Conservation (phyloP, 352 stramenopile genomes). For the Phytopythium mirpurense region DNA sequence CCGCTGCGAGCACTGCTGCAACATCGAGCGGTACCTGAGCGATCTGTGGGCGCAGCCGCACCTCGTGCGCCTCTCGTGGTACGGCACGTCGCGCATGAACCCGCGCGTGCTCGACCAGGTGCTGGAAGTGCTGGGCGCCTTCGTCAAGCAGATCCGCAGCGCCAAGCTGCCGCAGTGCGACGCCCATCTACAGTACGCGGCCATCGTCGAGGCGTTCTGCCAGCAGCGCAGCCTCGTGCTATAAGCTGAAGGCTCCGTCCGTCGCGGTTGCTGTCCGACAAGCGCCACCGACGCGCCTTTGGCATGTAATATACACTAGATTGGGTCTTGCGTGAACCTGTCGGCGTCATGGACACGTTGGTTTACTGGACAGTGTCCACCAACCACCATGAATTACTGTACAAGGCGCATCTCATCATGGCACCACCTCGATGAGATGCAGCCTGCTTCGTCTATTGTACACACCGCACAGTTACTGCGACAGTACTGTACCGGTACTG, state of each 20-base stretch:
- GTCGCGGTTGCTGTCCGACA: too few relatives aligned
- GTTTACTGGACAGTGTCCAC: too few relatives aligned
- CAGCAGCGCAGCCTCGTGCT: not conserved
- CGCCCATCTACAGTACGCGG: slow-evolving; percentile 1
- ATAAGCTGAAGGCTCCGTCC: not conserved
- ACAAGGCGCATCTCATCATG: slow-evolving; percentile 5
- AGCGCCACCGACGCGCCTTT: too few relatives aligned
- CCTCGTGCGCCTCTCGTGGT: slow-evolving; percentile 6
- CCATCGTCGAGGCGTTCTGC: not conserved
- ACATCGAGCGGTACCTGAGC: slow-evolving; percentile 1
- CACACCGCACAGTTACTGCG: too few relatives aligned
- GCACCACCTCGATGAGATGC: not conserved
- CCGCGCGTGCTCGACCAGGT: slow-evolving; percentile 4
- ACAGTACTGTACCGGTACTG: too few relatives aligned
- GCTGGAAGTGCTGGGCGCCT: not conserved
- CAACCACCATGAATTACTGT: too few relatives aligned
- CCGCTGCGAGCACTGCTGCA: slow-evolving; percentile 3
- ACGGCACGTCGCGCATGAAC: slow-evolving; percentile 1
- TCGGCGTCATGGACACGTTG: too few relatives aligned
- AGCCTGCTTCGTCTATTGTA: not conserved
- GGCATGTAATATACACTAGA: too few relatives aligned
- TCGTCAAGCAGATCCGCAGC: slow-evolving; percentile 1
- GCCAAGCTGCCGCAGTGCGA: slow-evolving; percentile 4
- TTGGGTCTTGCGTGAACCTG: too few relatives aligned
- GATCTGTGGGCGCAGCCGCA: slow-evolving; percentile 3